These are phyloP conservation scores for Trichoderma asperelloides DNA, from an alignment of 495 filamentous ascomycete genomes.

Conservation along the genomic window DNA sequence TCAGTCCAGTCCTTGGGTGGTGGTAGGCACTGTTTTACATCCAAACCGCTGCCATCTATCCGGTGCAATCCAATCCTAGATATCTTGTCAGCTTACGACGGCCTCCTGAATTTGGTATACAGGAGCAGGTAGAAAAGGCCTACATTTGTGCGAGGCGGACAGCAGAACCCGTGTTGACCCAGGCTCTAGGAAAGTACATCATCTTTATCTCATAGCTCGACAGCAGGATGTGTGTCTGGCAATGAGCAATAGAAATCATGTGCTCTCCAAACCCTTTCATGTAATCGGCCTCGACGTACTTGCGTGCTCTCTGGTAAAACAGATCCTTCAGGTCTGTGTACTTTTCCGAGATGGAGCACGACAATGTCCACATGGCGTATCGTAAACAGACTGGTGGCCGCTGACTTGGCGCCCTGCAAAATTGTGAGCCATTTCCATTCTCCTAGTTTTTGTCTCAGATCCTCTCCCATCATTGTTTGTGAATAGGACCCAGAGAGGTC, in stretches of 20 bases:
- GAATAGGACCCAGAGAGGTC: background rate
- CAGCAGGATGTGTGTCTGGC: conserved; percentile 75
- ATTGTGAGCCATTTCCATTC: conserved; percentile 16
- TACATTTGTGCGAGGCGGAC: conserved; percentile 72
- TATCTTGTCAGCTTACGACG: conserved; percentile 5
- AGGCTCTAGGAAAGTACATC: conserved; percentile 96
- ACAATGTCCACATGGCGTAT: conserved; percentile 90
- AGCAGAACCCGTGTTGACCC: conserved; percentile 80
- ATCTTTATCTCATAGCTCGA: conserved; percentile 86
- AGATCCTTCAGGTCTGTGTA: conserved; percentile 66
- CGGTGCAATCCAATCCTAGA: conserved; percentile 75
- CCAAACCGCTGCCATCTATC: conserved; percentile 73
- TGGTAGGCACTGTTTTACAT: conserved; percentile 86
- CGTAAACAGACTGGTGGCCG: conserved; percentile 82
- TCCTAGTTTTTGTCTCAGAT: background rate
- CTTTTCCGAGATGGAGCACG: conserved; percentile 74
- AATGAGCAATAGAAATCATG: conserved; percentile 70
- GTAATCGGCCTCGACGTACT: conserved; percentile 83
- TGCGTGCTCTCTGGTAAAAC: conserved; percentile 81
- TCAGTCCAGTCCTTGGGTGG: conserved; percentile 89
- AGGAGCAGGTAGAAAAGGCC: conserved; percentile 4
- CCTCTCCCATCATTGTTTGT: background rate
- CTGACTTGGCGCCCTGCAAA: conserved; percentile 57
- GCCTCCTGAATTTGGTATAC: conserved; percentile 5
- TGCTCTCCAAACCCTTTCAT: conserved; percentile 88